Evolutionary conservation across 176 grass and related monocot genomes (phyloP), one percentile per base, ranked within the genome.

Genomic region (Pharus latifolius): DNA sequence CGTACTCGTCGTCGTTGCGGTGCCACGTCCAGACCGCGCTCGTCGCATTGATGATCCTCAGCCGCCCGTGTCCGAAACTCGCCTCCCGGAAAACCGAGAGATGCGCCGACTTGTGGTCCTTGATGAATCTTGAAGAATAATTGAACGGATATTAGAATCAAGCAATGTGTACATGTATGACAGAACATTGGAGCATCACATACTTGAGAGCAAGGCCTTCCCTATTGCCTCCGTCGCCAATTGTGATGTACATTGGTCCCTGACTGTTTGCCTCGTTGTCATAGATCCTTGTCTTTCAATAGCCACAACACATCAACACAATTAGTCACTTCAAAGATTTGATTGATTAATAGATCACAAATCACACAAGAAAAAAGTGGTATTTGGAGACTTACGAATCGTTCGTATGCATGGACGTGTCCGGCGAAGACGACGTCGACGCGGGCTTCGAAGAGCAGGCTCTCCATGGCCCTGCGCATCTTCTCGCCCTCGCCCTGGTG

Each of bases 171-270:
- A 16, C 14, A 58, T 10, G 15, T 3, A 18, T 10, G 16, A 57
- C n/a, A 45, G 20, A 11, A 42, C 26, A 18, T 18, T 7, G 56
- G 6, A 4, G 9, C 7, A 34, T 18, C 13, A 54, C 78, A 30
- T 83, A 94, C 91, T 68, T 44, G 44, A 82, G 52, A 22, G 91
- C 83, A 32, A 90, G 87, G 16, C 91, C 91, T 82, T 96, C 91
- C 14, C 80, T 73, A 69, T 96, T 96, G 30, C 91, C 91, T 14
- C 91, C 91, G 34, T 96, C 91, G 23, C 91, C 91, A 32, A 96
- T 90, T 54, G 87, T 91, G 70, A 91, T 82, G 69, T 80, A 79
- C 74, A 82, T 76, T 1, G 91, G 87, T 6, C 87, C 87, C 25
- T 65, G 85, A 49, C 8, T 58, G 56, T 90, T 41, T 1, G 81